A percentile compares a stretch with the other conserved stretches of the same genome.
Conservation (phyloP, 176 grass and related monocot species). For the Tillandsia fasciculata region DNA sequence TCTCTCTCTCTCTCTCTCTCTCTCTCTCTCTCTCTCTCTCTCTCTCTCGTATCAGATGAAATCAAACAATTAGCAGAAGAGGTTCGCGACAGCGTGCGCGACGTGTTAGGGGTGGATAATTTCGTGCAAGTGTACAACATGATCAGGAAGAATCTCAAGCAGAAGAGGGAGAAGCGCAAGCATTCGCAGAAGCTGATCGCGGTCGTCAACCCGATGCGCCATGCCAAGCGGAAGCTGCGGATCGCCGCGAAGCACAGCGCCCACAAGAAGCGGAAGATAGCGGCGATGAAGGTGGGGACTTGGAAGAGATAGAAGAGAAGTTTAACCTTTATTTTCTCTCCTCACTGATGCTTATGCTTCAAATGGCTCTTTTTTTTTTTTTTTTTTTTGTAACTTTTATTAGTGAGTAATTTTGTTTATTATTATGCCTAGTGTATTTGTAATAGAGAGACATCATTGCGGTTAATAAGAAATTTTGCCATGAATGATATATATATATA, state of each 20-base stretch:
- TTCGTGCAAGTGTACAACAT: conserved; percentile 72
- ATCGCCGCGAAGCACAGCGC: conserved; percentile 46
- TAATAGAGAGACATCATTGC: background rate
- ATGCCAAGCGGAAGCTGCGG: conserved; percentile 71
- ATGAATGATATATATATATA: background rate
- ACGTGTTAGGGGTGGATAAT: conserved; percentile 53
- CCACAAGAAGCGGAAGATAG: conserved; percentile 72
- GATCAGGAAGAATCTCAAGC: conserved; percentile 50
- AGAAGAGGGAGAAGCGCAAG: conserved; percentile 69
- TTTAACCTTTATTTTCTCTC: background rate
- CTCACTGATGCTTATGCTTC: background rate
- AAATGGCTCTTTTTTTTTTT: background rate
- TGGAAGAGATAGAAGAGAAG: conserved; percentile 42
- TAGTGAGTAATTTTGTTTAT: background rate
- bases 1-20: conserved; percentile 17
- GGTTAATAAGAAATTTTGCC: too few species aligned
- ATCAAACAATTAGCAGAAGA: conserved; percentile 65
- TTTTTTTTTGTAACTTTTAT: background rate
- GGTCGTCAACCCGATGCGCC: conserved; percentile 51
- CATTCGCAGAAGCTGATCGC: conserved; percentile 52
- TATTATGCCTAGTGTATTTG: background rate
- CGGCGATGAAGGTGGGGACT: conserved; percentile 58
- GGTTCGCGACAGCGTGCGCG: conserved; percentile 43
- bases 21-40: conserved; percentile 8
- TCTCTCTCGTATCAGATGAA: conserved; percentile 43